A percentile compares a stretch with the other conserved stretches of the same genome.
These are phyloP conservation scores for Entelexis paramagnoliae DNA, from an alignment of 1,139 yeast species.

Conservation along the genomic window DNA sequence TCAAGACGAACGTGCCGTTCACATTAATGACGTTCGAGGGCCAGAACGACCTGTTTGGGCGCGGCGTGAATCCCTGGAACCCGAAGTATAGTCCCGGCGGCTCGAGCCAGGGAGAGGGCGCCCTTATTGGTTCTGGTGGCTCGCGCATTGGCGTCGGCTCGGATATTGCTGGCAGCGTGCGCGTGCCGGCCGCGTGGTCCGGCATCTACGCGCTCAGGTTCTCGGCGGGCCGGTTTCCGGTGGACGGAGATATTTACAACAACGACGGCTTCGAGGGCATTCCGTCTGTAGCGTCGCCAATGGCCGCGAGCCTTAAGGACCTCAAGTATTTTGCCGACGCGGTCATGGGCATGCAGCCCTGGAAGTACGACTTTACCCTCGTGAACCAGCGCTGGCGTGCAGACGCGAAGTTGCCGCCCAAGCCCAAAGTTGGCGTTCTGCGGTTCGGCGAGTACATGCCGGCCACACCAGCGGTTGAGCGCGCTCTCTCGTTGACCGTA, in stretches of 20 bases:
- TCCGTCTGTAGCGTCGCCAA: conserved; percentile 49
- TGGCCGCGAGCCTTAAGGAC: conserved; percentile 52
- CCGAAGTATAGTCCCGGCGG: conserved; percentile 39
- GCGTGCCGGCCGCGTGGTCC: conserved; percentile 42
- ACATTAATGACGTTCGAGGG: conserved; percentile 41
- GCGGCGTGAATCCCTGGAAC: conserved; percentile 37
- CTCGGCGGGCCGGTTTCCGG: conserved; percentile 44
- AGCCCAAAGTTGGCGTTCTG: conserved; percentile 41
- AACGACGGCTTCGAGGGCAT: conserved; percentile 43
- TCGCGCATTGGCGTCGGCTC: conserved; percentile 44
- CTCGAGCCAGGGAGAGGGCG: conserved; percentile 44
- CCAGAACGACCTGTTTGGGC: conserved; percentile 39
- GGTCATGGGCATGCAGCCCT: conserved; percentile 50
- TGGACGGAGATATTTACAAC: conserved; percentile 27
- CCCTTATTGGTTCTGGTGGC: conserved; percentile 41
- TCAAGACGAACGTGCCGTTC: conserved; percentile 43
- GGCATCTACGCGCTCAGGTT: conserved; percentile 43
- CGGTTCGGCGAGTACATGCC: conserved; percentile 40
- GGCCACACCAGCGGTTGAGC: conserved; percentile 53
- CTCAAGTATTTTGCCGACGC: conserved; percentile 50
- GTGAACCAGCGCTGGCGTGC: conserved; percentile 53
- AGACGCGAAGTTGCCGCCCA: conserved; percentile 35
- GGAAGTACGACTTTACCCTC: conserved; percentile 50
- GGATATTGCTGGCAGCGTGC: conserved; percentile 51
- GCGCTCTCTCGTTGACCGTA: conserved; percentile 42